Evolutionary conservation across 768 basidiomycete genomes (phyloP), one percentile per base, ranked within the genome.

Genomic region (Lentinus brumalis): DNA sequence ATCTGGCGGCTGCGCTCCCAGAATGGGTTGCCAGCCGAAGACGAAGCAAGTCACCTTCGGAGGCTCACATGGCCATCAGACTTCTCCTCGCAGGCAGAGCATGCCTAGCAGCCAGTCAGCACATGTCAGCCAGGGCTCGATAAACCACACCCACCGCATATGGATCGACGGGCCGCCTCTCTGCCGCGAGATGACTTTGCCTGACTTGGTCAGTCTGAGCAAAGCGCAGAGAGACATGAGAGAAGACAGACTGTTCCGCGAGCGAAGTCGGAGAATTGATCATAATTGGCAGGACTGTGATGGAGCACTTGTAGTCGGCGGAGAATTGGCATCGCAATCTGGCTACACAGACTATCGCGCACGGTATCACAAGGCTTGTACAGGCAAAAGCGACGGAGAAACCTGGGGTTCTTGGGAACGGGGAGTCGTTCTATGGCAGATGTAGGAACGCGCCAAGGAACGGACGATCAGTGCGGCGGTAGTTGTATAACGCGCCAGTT

Each of bases 51-150:
- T 46, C 55, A 56, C 10, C 30, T 49, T 35, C 35, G 35, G 35
- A 61, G 55, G 55, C 32, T 51, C 53, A 18, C 50, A 32, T 29
- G 53, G 30, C 55, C 60, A 61, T 61, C 60, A 61, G 42, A 41
- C 55, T 61, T 56, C 60, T 45, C 30, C 18, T 38, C 54, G 55
- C 60, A 39, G 50, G 21, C 50, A 56, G 60, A 56, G 21, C 54
- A 56, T 40, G 55, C 60, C 35, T 49, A 52, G 42, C 15, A 35
- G 21, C 30, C 21, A 29, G 55, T 35, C 41, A 40, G 39, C 31
- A 35, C 9, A 41, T 38, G 32, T 49, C 21, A 12, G 5, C 14
- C 29, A 18, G 29, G 21, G 21, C 26, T 29, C 46, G 29, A 45
- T 12, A 49, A 49, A 30, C 46, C 21, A 49, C 46, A 30, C 46